phyloP scores from a whole-genome alignment of 495 filamentous ascomycete genomes.

The Penicillium antarcticum region DNA sequence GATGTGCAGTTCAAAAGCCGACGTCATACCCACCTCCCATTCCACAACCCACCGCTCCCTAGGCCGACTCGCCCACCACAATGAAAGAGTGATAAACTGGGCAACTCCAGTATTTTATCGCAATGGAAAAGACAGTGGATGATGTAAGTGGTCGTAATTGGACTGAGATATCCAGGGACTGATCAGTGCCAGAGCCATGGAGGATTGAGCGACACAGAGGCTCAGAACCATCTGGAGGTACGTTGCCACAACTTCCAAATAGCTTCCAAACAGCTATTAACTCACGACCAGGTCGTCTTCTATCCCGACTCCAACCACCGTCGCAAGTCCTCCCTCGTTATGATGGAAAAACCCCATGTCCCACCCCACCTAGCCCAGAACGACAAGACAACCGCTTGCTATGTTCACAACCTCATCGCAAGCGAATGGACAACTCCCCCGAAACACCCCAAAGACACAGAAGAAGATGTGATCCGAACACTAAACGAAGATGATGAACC shows the following conservation, averaged over 20 bases:
- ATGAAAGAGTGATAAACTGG: constrained; percentile 12
- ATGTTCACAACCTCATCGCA: constrained; percentile 80
- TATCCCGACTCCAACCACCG: constrained; percentile 67
- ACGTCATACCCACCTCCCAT: constrained; percentile 31
- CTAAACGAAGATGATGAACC: constrained; percentile 19
- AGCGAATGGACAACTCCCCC: constrained; percentile 35
- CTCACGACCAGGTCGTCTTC: constrained; percentile 63
- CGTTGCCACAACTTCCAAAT: background rate
- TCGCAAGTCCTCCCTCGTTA: constrained; percentile 79
- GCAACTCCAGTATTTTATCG: constrained; percentile 6
- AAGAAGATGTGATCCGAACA: constrained; percentile 22
- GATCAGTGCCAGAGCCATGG: constrained; percentile 28
- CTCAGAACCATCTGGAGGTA: constrained; percentile 50
- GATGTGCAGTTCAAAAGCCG: constrained; percentile 9
- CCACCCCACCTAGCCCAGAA: constrained; percentile 34
- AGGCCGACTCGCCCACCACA: constrained; percentile 5
- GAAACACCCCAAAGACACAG: constrained; percentile 22
- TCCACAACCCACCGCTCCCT: constrained; percentile 6
- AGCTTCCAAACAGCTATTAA: background rate
- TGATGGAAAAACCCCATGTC: constrained; percentile 46
- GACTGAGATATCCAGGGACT: constrained; percentile 6
- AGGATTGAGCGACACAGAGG: constrained; percentile 40
- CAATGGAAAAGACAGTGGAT: constrained; percentile 20
- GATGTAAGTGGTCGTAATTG: constrained; percentile 17
- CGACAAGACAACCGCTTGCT: constrained; percentile 64